Percentiles rank a stretch among this genome's conserved stretches.
Evolutionary conservation across 2,329 filamentous ascomycete species (phyloP).

Genomic region (Phialocephala subalpina): DNA sequence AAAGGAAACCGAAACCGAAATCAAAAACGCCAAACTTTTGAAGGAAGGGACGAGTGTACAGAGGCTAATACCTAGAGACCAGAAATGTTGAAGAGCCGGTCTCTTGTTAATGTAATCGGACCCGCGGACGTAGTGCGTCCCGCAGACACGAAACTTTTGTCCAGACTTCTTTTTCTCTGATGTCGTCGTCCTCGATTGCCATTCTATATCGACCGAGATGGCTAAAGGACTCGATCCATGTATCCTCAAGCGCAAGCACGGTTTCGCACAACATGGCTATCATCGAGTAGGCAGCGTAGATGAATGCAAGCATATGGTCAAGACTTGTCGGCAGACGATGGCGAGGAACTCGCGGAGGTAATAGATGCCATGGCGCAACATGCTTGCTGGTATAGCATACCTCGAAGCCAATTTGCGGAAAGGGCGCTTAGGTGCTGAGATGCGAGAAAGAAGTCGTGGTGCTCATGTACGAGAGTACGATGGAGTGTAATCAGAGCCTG

Average conservation of each 20-base stretch:
- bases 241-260: slow-evolving; percentile 80
- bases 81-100: background rate
- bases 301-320: background rate
- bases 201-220: slow-evolving; percentile 84
- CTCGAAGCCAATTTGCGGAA: too few species aligned
- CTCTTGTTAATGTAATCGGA: background rate
- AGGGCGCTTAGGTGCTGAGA: too few species aligned
- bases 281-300: slow-evolving; percentile 48
- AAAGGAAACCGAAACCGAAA: too few species aligned
- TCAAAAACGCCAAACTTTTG: background rate
- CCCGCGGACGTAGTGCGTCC: slow-evolving; percentile 38
- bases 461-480: too few species aligned
- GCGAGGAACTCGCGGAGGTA: background rate
- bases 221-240: slow-evolving; percentile 85
- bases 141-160: slow-evolving; percentile 81
- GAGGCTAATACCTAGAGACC: background rate
- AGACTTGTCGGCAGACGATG: background rate
- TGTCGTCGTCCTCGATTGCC: slow-evolving; percentile 86
- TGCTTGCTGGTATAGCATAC: too few species aligned
- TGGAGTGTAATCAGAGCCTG: too few species aligned
- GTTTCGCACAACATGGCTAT: slow-evolving; percentile 86
- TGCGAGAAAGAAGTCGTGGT: too few species aligned
- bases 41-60: background rate
- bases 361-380: background rate
- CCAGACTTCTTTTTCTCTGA: slow-evolving; percentile 77